A percentile compares a stretch with the other conserved stretches of the same genome.
Evolutionary conservation across 78 protist genomes (phyloP).

Genomic region (Protostelium mycophagum): DNA sequence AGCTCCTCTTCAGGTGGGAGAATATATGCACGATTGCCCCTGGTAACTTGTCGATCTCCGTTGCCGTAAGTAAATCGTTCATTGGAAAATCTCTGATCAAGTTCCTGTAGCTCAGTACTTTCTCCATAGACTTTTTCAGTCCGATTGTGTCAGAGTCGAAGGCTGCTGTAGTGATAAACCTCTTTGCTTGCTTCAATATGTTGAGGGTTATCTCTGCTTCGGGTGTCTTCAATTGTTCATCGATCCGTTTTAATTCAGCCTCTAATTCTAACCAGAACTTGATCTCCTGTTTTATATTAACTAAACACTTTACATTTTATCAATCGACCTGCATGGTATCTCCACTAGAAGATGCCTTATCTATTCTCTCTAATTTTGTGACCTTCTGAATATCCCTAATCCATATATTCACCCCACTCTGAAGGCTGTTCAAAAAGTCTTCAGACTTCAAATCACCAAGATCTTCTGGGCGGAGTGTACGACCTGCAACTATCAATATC

Average conservation of each 20-base stretch:
- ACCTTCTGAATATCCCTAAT: conserved; percentile 69
- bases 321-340: conserved; percentile 16
- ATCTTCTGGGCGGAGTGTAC: conserved; percentile 32
- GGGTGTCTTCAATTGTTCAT: conserved; percentile 29
- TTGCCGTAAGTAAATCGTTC: conserved; percentile 49
- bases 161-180: conserved; percentile 48
- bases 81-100: conserved; percentile 70
- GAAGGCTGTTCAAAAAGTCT: conserved; percentile 40
- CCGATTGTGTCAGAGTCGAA: conserved; percentile 68
- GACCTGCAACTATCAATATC: too few species aligned
- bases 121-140: conserved; percentile 36
- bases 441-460: conserved; percentile 24
- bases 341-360: conserved; percentile 27
- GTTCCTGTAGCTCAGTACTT: conserved; percentile 29
- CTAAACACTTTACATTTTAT: not conserved
- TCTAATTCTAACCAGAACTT: conserved; percentile 76
- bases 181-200: conserved; percentile 48
- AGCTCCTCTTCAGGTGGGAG: conserved; percentile 46
- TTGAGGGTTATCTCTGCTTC: conserved; percentile 36
- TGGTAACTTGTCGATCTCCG: conserved; percentile 35
- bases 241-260: conserved; percentile 24
- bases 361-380: conserved; percentile 56
- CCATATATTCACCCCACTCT: conserved; percentile 57
- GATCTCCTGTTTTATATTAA: conserved; percentile 43
- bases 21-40: conserved; percentile 29